Evolutionary conservation across 306 rosid species (phyloP), one percentile per base, ranked within the genome.

Genomic region (Delonix regia): DNA sequence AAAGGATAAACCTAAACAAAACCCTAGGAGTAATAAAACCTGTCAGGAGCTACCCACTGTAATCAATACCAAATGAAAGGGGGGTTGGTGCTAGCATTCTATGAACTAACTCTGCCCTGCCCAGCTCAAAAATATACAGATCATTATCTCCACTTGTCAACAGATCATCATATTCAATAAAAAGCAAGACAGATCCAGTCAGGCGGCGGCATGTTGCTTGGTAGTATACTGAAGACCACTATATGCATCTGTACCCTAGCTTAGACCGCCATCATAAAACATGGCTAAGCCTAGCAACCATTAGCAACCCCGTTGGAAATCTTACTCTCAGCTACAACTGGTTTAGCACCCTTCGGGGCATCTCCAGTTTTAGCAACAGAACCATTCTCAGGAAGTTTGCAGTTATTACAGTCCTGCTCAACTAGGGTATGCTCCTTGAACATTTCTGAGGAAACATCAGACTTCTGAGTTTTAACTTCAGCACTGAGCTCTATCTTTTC

Each of bases 331-430:
- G 87, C 34, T 34, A 81, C 75, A 74, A 86, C 95, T 36, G 90
- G 89, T 80, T 90, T 90, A 48, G 92, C 93, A 75, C 97, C 91
- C 94, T 90, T 91, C 19, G 96, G 91, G 89, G 90, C 89, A 59
- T 91, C 97, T 69, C 88, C 97, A 85, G 86, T 74, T 82, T 86
- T 84, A 8, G 69, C 73, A 82, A 72, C 86, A 36, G 85, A 34
- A 64, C 91, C 97, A 67, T 89, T 89, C 79, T 85, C 97, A 3
- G 74, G 28, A 39, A 55, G 47, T 65, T 90, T 90, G 64, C 18
- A 18, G 6, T 79, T 88, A 67, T 83, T 86, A 2, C 39, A 52
- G 19, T 72, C 84, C 45, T 74, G 73, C 60, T 63, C 91, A 0
- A 81, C 47, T 1, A 70, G 70, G 61, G 67, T 33, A 55, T 83